Base-by-base conservation (phyloP, 192 early-diverging fungal species). In the Coemansia umbellata region DNA sequence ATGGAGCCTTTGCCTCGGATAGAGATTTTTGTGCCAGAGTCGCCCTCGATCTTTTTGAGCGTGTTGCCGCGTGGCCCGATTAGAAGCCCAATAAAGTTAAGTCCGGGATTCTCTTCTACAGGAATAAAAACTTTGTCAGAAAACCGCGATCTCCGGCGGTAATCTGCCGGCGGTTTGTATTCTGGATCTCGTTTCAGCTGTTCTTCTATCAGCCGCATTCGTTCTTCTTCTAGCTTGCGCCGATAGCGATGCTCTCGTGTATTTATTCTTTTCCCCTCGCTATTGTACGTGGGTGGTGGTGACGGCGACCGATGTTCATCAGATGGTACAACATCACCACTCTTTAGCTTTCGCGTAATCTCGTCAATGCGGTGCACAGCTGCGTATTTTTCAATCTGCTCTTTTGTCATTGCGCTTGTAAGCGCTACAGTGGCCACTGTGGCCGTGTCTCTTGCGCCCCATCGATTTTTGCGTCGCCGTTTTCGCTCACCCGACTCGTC, bases 41-140 rank as follows among this genome's bases (percentile, higher is more conserved):
- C 93, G 1, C 86, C 57, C 63, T 97, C 93, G 80, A 98, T 93
- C 59, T 92, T 91, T 58, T 97, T 97, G 27, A 98, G 73, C 5
- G 96, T 97, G 44, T 94, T 91, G 47, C 96, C 96, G 45, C 96
- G 93, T 18, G 96, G 96, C 13, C 94, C 95, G 59, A 97, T 92
- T 50, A 98, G 78, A 28, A 93, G 81, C 26, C 96, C 96, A 66
- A 98, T 97, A 72, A 98, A 98, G 66, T 97, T 97, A 27, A 98
- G 91, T 22, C 95, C 92, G 4, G 96, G 96, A 60, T 90, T 92
- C 31, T 98, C 96, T 57, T 86, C 90, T 37, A 85, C 90, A 21
- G 96, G 96, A 39, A 98, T 96, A 64, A 89, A 95, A 17, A 96
- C 83, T 73, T 98, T 98, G 37, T 95, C 93, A n/a, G 81, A 81